A percentile compares a stretch with the other conserved stretches of the same genome.
phyloP scores from a whole-genome alignment of 1,139 yeast species.

The Lodderomyces metapsilosis region DNA sequence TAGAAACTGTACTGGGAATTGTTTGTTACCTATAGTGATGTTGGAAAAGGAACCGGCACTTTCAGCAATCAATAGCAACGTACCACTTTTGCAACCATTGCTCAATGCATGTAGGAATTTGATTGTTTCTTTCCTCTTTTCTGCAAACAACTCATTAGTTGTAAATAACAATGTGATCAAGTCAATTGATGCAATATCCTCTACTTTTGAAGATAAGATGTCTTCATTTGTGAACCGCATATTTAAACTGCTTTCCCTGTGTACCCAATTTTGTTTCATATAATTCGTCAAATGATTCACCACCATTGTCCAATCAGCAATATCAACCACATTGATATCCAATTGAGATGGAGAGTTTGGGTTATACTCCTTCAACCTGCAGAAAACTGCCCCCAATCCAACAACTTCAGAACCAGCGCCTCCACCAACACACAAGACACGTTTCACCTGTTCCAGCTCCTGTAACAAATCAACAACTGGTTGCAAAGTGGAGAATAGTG shows the following conservation, averaged over 20 bases:
- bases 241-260: conserved; percentile 34
- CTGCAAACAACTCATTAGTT: conserved; percentile 80
- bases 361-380: conserved; percentile 44
- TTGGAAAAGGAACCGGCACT: conserved; percentile 91
- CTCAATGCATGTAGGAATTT: conserved; percentile 55
- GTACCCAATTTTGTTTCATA: conserved; percentile 54
- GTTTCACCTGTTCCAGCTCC: conserved; percentile 27
- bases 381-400: conserved; percentile 62
- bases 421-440: conserved; percentile 73
- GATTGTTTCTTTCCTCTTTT: conserved; percentile 61
- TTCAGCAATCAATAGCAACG: conserved; percentile 68
- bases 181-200: conserved; percentile 22
- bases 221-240: conserved; percentile 54
- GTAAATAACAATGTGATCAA: conserved; percentile 77
- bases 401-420: conserved; percentile 87
- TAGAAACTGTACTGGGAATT: conserved; percentile 79
- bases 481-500: conserved; percentile 54
- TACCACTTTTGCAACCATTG: conserved; percentile 48
- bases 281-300: conserved; percentile 42
- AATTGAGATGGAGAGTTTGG: conserved; percentile 34
- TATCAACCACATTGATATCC: conserved; percentile 60
- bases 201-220: conserved; percentile 25
- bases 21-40: conserved; percentile 69
- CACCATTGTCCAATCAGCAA: conserved; percentile 72
- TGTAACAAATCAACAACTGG: conserved; percentile 39